Base-by-base conservation (phyloP, 495 filamentous ascomycete genomes). In the Penicillium argentinense region DNA sequence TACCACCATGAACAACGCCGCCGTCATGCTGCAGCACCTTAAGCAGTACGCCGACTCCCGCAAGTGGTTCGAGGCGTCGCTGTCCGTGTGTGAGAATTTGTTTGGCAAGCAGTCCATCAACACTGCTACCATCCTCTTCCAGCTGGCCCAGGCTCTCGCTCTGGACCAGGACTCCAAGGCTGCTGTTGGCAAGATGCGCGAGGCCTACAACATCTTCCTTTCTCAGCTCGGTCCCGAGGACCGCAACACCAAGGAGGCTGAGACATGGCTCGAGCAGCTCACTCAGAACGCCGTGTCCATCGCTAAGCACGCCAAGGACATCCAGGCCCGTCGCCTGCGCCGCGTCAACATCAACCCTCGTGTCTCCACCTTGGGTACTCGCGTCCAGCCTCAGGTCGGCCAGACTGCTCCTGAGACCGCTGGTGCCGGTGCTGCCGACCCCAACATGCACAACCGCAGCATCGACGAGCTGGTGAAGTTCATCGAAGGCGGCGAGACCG, bases 1-100 rank as follows among this genome's bases (percentile, higher is more conserved):
- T 71, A 99, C 95, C 9, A 97, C 95, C 23, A 85, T 97, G 69
- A 99, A 97, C 79, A 99, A 99, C 63, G 91, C 89, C 11, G 95
- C 95, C 9, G 93, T 97, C 21, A 99, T 99, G 95, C 81, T 97
- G 37, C 95, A 97, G 71, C 83, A 87, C 45, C 76, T 96, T 57
- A 91, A 95, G 74, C 81, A 86, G 36, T 99, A 91, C 76, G 80
- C 86, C 49, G 89, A 95, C 66, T 97, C 91, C 11, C 86, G 91
- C 43, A 75, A 87, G 50, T 99, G 95, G 95, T 97, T 99, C 65
- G 92, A 97, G 71, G 87, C 87, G 40, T 91, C 90, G 9, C 83
- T 97, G 25, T 72, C 78, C 16, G 81, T 96, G 25, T 96, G 90
- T 66, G 89, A 97, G 69, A 76, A 84, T 34, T 79, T 96, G 14